Evolutionary conservation across 129 eudicot species (phyloP).

Genomic region (Lactuca sativa): DNA sequence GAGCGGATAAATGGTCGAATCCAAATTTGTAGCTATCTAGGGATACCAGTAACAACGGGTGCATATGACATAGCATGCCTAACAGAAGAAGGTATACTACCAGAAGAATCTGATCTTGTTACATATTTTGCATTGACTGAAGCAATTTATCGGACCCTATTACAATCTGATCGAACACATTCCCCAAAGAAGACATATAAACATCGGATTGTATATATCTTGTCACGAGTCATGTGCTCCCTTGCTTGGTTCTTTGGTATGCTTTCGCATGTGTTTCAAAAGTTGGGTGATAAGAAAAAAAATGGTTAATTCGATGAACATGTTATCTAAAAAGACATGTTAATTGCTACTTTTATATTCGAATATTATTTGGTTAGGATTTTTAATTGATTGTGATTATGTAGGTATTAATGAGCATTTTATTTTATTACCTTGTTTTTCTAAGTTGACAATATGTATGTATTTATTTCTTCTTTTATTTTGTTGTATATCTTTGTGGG

Average conservation of each 20-base stretch:
- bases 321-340: too few species aligned
- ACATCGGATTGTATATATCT: conserved; percentile 31
- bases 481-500: too few species aligned
- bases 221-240: conserved; percentile 48
- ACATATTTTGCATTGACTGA: conserved; percentile 64
- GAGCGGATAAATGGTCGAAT: conserved; percentile 57
- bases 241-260: conserved; percentile 58
- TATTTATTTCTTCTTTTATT: too few species aligned
- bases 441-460: too few species aligned
- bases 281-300: conserved; percentile 26
- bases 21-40: conserved; percentile 57
- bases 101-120: conserved; percentile 57
- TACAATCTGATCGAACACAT: conserved; percentile 58
- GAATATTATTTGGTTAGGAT: too few species aligned
- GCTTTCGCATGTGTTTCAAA: conserved; percentile 53
- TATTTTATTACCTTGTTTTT: too few species aligned
- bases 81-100: conserved; percentile 57
- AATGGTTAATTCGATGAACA: too few species aligned
- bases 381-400: too few species aligned
- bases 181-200: conserved; percentile 46
- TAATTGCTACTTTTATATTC: too few species aligned
- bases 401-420: too few species aligned
- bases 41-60: conserved; percentile 57
- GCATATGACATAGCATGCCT: conserved; percentile 66
- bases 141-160: conserved; percentile 51